Percentiles rank a stretch among this genome's conserved stretches.
These are phyloP conservation scores for Violaceomyces palustris DNA, from an alignment of 1,284 basidiomycete species.

Conservation along the genomic window DNA sequence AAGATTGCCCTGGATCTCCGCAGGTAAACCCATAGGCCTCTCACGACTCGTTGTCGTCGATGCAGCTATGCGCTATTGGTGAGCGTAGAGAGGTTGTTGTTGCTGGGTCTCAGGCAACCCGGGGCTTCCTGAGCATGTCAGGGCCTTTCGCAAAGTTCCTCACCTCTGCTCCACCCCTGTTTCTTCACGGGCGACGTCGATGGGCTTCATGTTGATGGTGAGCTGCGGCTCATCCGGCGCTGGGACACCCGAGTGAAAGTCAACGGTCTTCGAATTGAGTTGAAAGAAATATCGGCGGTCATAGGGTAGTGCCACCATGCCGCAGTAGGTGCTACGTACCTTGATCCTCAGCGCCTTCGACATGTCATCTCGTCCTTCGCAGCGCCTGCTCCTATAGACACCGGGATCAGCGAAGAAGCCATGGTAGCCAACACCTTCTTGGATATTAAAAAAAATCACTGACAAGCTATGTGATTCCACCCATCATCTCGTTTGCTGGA, in stretches of 20 bases:
- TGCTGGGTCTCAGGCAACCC: not conserved
- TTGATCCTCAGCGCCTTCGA: no score
- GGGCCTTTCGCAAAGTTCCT: not conserved
- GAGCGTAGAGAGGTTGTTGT: not conserved
- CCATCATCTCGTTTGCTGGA: no score
- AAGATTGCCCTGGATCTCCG: slow-evolving; percentile 1
- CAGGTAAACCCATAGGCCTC: slow-evolving; percentile 1
- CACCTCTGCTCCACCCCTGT: no score
- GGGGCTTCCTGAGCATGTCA: not conserved
- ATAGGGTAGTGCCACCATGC: not conserved
- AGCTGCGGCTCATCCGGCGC: not conserved
- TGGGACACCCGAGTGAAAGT: not conserved
- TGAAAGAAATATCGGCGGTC: not conserved
- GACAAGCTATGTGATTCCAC: no score
- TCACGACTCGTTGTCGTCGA: slow-evolving; percentile 1
- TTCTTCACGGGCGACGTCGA: not conserved
- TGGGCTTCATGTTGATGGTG: not conserved
- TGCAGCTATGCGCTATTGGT: not conserved
- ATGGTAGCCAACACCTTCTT: no score
- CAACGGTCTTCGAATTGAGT: slow-evolving; percentile 1
- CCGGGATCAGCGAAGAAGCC: no score
- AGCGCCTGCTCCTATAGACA: no score
- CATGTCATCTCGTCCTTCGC: no score
- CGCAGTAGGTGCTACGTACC: not conserved
- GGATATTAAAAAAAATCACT: no score